Evolutionary conservation across 2,329 filamentous ascomycete species (phyloP).

Genomic region (Cladosporium sp.): DNA sequence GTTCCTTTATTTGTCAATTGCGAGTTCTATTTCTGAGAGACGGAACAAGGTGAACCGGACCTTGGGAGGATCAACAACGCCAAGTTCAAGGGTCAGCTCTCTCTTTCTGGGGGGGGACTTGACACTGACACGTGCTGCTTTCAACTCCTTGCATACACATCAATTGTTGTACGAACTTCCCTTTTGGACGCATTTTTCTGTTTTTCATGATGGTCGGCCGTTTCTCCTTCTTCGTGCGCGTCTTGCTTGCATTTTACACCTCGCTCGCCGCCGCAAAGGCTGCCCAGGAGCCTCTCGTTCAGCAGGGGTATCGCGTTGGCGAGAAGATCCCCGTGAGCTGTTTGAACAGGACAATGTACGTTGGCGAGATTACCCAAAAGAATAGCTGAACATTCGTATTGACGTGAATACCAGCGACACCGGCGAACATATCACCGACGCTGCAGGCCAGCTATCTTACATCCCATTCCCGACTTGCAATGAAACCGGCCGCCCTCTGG

Average conservation of each 20-base stretch:
- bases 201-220: conserved; percentile 26
- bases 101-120: neutral
- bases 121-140: conserved; percentile 11
- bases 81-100: too few relatives aligned
- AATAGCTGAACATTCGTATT: neutral
- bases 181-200: conserved; percentile 6
- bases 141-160: conserved; percentile 15
- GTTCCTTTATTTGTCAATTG: neutral
- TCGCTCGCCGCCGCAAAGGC: conserved; percentile 42
- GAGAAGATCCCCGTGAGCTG: conserved; percentile 54
- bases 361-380: conserved; percentile 8
- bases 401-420: conserved; percentile 63
- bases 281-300: conserved; percentile 43
- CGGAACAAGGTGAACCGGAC: too few relatives aligned
- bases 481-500: conserved; percentile 78
- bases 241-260: conserved; percentile 36
- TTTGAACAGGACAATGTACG: conserved; percentile 54
- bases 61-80: too few relatives aligned
- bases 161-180: neutral
- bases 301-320: conserved; percentile 48
- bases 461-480: conserved; percentile 88
- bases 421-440: conserved; percentile 83
- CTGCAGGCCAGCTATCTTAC: conserved; percentile 81
- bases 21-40: neutral
- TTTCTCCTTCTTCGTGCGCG: conserved; percentile 30